Evolutionary conservation across 495 filamentous ascomycete species (phyloP).

Genomic region (Neurospora sp.): DNA sequence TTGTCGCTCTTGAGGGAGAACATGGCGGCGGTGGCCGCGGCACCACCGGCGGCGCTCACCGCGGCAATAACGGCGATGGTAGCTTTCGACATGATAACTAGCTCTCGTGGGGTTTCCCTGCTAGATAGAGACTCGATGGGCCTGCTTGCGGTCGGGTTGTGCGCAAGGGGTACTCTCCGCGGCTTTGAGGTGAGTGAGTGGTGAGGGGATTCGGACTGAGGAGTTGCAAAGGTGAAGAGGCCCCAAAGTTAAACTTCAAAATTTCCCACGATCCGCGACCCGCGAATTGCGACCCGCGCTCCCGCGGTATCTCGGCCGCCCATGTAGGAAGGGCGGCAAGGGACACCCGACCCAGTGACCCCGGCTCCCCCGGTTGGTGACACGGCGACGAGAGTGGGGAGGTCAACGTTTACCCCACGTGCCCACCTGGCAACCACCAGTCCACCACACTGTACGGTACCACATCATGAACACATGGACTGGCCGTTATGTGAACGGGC

Average conservation of each 20-base stretch:
- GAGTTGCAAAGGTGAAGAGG: not conserved
- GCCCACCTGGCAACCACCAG: not conserved
- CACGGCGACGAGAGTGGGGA: not conserved
- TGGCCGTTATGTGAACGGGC: not conserved
- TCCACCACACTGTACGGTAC: not conserved
- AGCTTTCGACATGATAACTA: constrained; percentile 64
- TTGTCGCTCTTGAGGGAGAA: constrained; percentile 51
- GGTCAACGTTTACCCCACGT: not conserved
- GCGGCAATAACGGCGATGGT: constrained; percentile 84
- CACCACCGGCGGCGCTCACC: constrained; percentile 79
- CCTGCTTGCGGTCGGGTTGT: not conserved
- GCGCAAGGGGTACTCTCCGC: not conserved
- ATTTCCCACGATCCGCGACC: not conserved
- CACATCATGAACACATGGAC: not conserved
- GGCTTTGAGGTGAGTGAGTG: constrained; percentile 17
- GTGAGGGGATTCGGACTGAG: not conserved
- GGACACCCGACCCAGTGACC: not conserved
- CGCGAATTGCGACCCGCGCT: not conserved
- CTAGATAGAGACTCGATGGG: not conserved
- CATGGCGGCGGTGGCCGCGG: constrained; percentile 65
- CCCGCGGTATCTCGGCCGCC: not conserved
- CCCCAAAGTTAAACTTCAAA: not conserved
- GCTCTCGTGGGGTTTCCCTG: not conserved
- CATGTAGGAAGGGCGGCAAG: not conserved
- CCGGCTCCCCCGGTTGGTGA: not conserved